A percentile compares a stretch with the other conserved stretches of the same genome.
Evolutionary conservation across 352 stramenopile genomes (phyloP).

Genomic region (Phytophthora kernoviae): DNA sequence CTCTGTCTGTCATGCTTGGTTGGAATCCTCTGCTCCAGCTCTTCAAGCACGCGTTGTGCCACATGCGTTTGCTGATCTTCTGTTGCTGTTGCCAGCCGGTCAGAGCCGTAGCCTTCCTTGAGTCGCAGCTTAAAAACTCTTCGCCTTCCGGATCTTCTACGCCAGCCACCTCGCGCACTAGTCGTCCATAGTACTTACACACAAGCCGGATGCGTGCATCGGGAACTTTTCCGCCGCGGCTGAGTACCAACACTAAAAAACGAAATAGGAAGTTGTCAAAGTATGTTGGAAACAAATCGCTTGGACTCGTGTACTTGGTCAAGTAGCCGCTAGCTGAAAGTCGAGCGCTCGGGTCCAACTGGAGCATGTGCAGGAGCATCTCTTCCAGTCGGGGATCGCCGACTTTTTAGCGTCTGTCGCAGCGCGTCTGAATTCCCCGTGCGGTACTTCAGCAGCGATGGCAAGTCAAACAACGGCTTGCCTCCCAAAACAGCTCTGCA

Average conservation of each 20-base stretch:
- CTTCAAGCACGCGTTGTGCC: constrained; percentile 75
- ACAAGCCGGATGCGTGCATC: constrained; percentile 94
- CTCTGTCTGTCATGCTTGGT: constrained; percentile 50
- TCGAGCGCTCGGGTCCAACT: constrained; percentile 88
- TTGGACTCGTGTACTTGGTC: constrained; percentile 74
- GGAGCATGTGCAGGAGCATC: constrained; percentile 94
- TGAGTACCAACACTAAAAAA: constrained; percentile 88
- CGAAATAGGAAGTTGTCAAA: constrained; percentile 91
- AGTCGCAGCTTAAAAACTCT: constrained; percentile 90
- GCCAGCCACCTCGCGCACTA: constrained; percentile 91
- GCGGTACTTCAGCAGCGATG: constrained; percentile 88
- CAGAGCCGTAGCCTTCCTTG: constrained; percentile 83
- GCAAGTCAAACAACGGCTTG: constrained; percentile 95
- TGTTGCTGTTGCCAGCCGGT: constrained; percentile 51
- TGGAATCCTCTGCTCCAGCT: constrained; percentile 55
- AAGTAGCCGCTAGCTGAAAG: constrained; percentile 91
- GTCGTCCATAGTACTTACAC: constrained; percentile 92
- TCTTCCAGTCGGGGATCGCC: constrained; percentile 90
- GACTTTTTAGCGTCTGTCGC: constrained; percentile 91
- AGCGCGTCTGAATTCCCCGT: constrained; percentile 78
- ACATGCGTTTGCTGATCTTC: constrained; percentile 61
- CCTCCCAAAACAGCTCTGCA: constrained; percentile 96
- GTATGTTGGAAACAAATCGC: constrained; percentile 79
- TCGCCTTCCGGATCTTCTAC: constrained; percentile 91
- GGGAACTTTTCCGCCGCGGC: constrained; percentile 81